Evolutionary conservation across 371 early-diverging fungal species (phyloP).

Genomic region (Lichtheimia hyalospora): DNA sequence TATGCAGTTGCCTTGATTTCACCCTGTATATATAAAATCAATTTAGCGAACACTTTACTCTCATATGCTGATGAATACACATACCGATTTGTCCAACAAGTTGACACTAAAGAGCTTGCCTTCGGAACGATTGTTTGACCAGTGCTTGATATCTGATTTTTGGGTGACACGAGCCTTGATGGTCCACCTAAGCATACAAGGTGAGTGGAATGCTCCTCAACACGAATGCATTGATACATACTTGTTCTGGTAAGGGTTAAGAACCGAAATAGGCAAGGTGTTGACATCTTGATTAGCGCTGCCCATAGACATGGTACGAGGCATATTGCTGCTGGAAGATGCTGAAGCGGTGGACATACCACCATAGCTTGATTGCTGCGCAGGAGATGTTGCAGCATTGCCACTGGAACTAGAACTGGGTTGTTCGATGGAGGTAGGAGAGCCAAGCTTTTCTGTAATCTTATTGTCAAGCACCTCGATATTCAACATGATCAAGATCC

Average conservation of each 20-base stretch:
- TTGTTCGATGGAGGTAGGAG: slow-evolving; percentile 36
- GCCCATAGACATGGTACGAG: too few species aligned
- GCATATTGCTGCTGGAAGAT: not conserved
- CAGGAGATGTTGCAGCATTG: slow-evolving; percentile 4
- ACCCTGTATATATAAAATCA: slow-evolving; percentile 49
- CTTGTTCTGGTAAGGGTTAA: slow-evolving; percentile 82
- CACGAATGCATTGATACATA: slow-evolving; percentile 12
- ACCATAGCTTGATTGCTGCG: slow-evolving; percentile 8
- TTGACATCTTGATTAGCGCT: not conserved
- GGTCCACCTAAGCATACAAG: slow-evolving; percentile 66
- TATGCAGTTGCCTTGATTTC: slow-evolving; percentile 93
- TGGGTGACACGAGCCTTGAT: slow-evolving; percentile 85
- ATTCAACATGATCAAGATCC: slow-evolving; percentile 60
- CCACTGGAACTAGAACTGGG: not conserved
- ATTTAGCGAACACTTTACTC: too few species aligned
- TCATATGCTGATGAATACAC: slow-evolving; percentile 13
- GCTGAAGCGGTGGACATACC: not conserved
- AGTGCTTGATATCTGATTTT: slow-evolving; percentile 83
- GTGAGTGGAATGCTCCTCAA: not conserved
- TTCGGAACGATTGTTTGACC: slow-evolving; percentile 76
- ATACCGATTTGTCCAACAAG: slow-evolving; percentile 81
- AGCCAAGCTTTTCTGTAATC: slow-evolving; percentile 41
- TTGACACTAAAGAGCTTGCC: slow-evolving; percentile 92
- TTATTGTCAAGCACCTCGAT: slow-evolving; percentile 39
- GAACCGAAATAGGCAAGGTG: slow-evolving; percentile 52